Conservation (phyloP, 306 rosid genomes). For the Cicer cuneatum region DNA sequence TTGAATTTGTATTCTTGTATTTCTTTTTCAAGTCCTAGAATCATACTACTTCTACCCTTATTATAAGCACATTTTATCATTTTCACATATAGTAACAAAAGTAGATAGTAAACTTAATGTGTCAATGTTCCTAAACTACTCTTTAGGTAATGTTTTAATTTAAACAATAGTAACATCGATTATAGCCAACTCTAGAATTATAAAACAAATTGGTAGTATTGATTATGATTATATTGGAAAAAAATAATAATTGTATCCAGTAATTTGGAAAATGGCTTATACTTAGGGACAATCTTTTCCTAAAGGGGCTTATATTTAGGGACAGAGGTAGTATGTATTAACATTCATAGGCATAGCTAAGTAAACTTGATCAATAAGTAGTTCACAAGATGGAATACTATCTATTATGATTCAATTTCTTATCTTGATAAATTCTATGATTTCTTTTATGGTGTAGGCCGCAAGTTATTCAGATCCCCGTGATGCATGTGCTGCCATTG, state of each 20-base stretch:
- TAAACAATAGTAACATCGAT: neutral
- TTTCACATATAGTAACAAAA: neutral
- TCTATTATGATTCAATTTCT: conserved; percentile 24
- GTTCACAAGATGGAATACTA: conserved; percentile 27
- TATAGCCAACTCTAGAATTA: neutral
- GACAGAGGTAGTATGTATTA: neutral
- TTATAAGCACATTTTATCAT: neutral
- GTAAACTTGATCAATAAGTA: conserved; percentile 10
- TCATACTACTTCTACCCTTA: neutral
- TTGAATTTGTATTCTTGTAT: conserved; percentile 23
- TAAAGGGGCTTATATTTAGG: neutral
- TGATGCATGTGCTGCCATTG: conserved; percentile 97
- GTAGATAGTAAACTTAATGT: neutral
- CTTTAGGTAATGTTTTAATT: neutral
- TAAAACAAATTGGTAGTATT: neutral
- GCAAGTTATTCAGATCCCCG: conserved; percentile 90
- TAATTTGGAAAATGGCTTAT: neutral
- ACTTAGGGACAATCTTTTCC: neutral
- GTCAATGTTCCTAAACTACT: neutral
- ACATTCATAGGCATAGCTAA: conserved; percentile 5
- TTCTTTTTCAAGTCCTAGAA: conserved; percentile 6
- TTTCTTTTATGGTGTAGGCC: conserved; percentile 60
- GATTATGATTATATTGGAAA: neutral
- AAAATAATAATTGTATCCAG: neutral
- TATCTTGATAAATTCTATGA: conserved; percentile 38